Evolutionary conservation across 345 rosid species (phyloP), one percentile per base, ranked within the genome.

Genomic region (Luvunga scandens): DNA sequence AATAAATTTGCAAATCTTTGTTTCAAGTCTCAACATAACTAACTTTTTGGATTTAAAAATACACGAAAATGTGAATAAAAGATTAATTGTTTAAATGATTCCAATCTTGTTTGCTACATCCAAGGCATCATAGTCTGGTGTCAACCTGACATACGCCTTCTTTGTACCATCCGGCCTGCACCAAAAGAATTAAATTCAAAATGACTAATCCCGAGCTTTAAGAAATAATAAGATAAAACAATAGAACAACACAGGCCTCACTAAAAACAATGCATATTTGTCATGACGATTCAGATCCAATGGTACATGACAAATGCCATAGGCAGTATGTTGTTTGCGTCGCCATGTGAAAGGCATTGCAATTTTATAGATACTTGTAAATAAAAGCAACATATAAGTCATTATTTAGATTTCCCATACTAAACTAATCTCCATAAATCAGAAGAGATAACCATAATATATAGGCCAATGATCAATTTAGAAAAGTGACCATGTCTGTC

Each of bases 101-200:
- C 99, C 99, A 59, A 95, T 95, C 82, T 95, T 95, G 92, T 94
- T 95, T 27, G 97, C 99, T n/a, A 93, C 97, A 63, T 92, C 99
- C 91, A 95, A 86, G 27, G 98, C 99, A 81, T 93, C 98, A 12
- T 83, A 87, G 75, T 95, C 99, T 6, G 98, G 97, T 7, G 96
- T 91, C 91, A 95, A 82, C 87, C 99, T 89, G 19, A 95, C 97
- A 48, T 89, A 92, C 2, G 99, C 98, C 85, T 92, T 94, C 92
- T 95, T 95, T 0, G 97, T 93, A 18, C 97, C 98, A 84, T 95
- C 97, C 7, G 98, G 99, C 94, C 97, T 91, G 90, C 22, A 69
- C 28, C 50, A 75, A 24, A 59, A 66, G 8, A 66, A 72, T 64
- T 50, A 53, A 22, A 64, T 25, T 48, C 48, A 53, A 31, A 66